Evolutionary conservation across 805 yeast genomes (phyloP).

Genomic region (Starmerella cellae): DNA sequence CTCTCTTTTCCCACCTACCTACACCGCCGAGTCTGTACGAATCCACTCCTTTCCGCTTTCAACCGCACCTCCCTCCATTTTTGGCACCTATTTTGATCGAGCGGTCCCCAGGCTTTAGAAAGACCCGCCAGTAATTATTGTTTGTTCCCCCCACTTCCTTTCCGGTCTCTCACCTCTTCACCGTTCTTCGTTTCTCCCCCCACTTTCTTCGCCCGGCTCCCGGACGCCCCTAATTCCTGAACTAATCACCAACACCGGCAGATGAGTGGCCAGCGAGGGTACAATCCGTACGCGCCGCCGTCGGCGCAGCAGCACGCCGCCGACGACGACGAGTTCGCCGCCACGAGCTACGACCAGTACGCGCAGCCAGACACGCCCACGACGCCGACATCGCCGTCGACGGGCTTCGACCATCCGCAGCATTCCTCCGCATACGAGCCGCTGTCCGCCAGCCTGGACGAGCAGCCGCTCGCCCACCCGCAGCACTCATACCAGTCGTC

Average conservation of each 20-base stretch:
- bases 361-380: conserved; percentile 1
- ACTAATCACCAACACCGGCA: too few relatives aligned
- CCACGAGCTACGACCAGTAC: conserved; percentile 17
- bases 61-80: too few relatives aligned
- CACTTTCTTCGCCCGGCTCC: too few relatives aligned
- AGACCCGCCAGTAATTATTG: too few relatives aligned
- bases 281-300: conserved; percentile 18
- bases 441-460: background rate
- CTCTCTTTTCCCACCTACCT: too few relatives aligned
- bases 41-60: too few relatives aligned
- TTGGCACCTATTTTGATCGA: too few relatives aligned
- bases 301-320: conserved; percentile 10
- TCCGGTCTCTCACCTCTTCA: background rate
- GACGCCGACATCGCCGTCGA: background rate
- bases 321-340: conserved; percentile 13
- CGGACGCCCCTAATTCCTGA: too few relatives aligned
- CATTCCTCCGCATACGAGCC: background rate
- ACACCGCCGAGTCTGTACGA: too few relatives aligned
- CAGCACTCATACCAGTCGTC: background rate
- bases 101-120: too few relatives aligned
- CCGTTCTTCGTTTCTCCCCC: background rate
- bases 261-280: conserved; percentile 10
- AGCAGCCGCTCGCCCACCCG: background rate
- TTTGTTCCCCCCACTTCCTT: too few relatives aligned
- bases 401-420: background rate